Percentiles rank a stretch among this genome's conserved stretches.
phyloP scores from a whole-genome alignment of 2,329 filamentous ascomycete species.

The Ustulina deusta region DNA sequence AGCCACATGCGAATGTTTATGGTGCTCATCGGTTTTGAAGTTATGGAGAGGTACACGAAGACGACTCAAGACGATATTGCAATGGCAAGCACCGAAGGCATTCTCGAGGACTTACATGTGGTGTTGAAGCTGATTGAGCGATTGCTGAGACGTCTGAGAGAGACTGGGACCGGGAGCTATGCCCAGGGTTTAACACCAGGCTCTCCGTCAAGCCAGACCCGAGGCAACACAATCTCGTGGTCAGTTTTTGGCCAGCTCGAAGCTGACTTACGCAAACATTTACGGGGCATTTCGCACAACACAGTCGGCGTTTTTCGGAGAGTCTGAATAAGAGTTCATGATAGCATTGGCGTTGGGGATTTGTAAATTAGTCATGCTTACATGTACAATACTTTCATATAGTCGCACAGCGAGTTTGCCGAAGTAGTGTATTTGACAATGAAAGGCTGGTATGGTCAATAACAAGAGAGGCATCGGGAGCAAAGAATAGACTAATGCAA shows the following conservation, averaged over 20 bases:
- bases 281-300: conserved; percentile 39
- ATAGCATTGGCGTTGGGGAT: conserved; percentile 35
- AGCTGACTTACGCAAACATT: conserved; percentile 38
- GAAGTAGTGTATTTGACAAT: conserved; percentile 32
- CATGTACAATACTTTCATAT: conserved; percentile 36
- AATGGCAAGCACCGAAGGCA: conserved; percentile 35
- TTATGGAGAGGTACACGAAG: conserved; percentile 41
- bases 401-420: conserved; percentile 14
- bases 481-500: conserved; percentile 32
- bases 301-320: conserved; percentile 38
- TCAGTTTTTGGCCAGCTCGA: conserved; percentile 43
- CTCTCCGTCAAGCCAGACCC: conserved; percentile 17
- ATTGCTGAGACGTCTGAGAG: conserved; percentile 39
- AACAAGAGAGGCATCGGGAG: conserved; percentile 18
- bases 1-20: conserved; percentile 40
- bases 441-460: conserved; percentile 11
- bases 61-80: conserved; percentile 34
- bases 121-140: conserved; percentile 42
- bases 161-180: conserved; percentile 25
- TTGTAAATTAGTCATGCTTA: conserved; percentile 35
- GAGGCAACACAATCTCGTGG: conserved; percentile 35
- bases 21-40: conserved; percentile 42
- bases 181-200: conserved; percentile 24
- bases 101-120: conserved; percentile 41
- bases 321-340: conserved; percentile 27